Percentiles rank a stretch among this genome's conserved stretches.
Conservation (phyloP, 805 yeast genomes). For the Suhomyces prunicola region DNA sequence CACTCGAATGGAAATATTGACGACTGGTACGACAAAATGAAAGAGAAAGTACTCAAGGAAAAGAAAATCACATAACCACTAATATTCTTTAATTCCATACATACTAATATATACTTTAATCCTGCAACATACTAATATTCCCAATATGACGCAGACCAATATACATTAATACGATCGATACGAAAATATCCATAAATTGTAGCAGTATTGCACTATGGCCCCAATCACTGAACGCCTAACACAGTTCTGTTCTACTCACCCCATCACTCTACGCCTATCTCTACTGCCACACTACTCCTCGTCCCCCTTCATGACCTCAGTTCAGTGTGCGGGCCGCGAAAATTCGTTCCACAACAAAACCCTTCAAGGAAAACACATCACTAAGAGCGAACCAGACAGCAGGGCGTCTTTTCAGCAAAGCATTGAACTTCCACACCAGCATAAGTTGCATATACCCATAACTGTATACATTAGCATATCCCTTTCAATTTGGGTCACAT, state of each 20-base stretch:
- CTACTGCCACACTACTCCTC: background rate
- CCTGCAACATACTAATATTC: background rate
- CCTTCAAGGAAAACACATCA: background rate
- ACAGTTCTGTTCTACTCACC: no score
- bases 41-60: constrained; percentile 24
- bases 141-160: background rate
- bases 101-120: background rate
- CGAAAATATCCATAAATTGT: no score
- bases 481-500: background rate
- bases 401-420: background rate
- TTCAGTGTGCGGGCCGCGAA: background rate
- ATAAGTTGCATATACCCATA: background rate
- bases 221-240: no score
- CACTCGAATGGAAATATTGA: constrained; percentile 47
- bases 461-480: background rate
- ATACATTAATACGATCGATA: background rate
- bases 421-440: background rate
- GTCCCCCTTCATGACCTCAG: background rate
- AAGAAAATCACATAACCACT: background rate
- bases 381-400: background rate
- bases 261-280: background rate
- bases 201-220: no score
- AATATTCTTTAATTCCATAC: background rate
- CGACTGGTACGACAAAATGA: constrained; percentile 59
- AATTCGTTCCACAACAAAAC: background rate